A percentile compares a stretch with the other conserved stretches of the same genome.
phyloP scores from a whole-genome alignment of 768 basidiomycete species.

The Phaeotremella fagi region DNA sequence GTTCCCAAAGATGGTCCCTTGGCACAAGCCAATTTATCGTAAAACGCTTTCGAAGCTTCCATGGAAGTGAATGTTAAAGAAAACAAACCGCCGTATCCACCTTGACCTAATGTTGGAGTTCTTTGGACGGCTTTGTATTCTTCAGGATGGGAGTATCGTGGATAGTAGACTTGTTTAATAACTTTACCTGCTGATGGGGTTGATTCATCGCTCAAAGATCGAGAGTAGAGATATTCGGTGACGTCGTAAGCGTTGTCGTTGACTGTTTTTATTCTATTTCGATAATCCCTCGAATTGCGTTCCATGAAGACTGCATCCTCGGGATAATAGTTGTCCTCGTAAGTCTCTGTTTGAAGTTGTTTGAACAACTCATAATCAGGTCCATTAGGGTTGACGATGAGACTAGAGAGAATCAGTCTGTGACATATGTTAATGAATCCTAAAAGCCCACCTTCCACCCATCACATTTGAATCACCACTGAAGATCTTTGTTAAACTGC shows the following conservation, averaged over 20 bases:
- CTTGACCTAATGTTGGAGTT: slow-evolving; percentile 51
- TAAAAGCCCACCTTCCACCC: slow-evolving; percentile 79
- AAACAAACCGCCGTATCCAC: slow-evolving; percentile 81
- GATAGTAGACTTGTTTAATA: slow-evolving; percentile 83
- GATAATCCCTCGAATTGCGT: slow-evolving; percentile 92
- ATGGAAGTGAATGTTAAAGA: slow-evolving; percentile 72
- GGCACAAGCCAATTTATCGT: slow-evolving; percentile 70
- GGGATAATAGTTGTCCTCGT: slow-evolving; percentile 80
- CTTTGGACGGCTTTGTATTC: slow-evolving; percentile 66
- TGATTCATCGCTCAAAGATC: slow-evolving; percentile 45
- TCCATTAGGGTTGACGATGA: slow-evolving; percentile 77
- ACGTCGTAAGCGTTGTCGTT: slow-evolving; percentile 76
- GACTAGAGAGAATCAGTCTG: slow-evolving; percentile 52
- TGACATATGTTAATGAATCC: background rate
- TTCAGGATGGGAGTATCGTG: slow-evolving; percentile 68
- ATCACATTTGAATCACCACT: slow-evolving; percentile 92
- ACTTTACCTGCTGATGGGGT: slow-evolving; percentile 47
- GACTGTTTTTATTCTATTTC: slow-evolving; percentile 65
- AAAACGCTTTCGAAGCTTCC: slow-evolving; percentile 70
- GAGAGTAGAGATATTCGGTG: slow-evolving; percentile 69
- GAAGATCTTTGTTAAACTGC: slow-evolving; percentile 90
- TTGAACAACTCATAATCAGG: slow-evolving; percentile 67
- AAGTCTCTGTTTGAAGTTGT: slow-evolving; percentile 56
- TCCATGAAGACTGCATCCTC: slow-evolving; percentile 97
- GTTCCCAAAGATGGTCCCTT: slow-evolving; percentile 85